These are phyloP conservation scores for Yarrowia sp. DNA, from an alignment of 805 yeast genomes.

Conservation along the genomic window DNA sequence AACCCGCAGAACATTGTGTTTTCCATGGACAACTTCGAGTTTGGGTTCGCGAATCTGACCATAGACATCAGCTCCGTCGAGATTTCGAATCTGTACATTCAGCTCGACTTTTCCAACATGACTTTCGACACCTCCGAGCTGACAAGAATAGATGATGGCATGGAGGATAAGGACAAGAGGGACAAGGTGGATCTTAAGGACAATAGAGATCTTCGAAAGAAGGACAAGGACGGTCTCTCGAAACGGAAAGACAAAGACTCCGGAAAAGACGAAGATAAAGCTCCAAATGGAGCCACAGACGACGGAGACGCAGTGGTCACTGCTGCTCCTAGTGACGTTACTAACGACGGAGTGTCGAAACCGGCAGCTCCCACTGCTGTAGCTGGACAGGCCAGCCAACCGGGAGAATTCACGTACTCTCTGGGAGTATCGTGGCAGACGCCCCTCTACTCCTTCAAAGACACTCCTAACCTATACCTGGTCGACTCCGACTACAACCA, in stretches of 20 bases:
- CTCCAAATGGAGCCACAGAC: neutral
- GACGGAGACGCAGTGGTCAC: neutral
- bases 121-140: conserved; percentile 1
- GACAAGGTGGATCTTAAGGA: too few relatives aligned
- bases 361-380: neutral
- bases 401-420: conserved; percentile 53
- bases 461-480: conserved; percentile 49
- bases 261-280: neutral
- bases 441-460: conserved; percentile 39
- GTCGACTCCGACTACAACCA: conserved; percentile 75
- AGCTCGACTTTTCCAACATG: conserved; percentile 9
- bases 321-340: conserved; percentile 3
- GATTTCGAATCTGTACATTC: conserved; percentile 20
- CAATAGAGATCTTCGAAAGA: neutral
- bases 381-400: neutral
- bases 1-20: conserved; percentile 42
- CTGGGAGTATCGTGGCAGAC: conserved; percentile 57
- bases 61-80: conserved; percentile 47
- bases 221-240: neutral
- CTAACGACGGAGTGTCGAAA: neutral
- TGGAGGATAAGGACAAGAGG: neutral
- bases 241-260: neutral
- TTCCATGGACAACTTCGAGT: conserved; percentile 41
- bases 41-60: conserved; percentile 47
- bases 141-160: neutral